Evolutionary conservation across 768 basidiomycete species (phyloP).

Genomic region (Lenzites betulinus): DNA sequence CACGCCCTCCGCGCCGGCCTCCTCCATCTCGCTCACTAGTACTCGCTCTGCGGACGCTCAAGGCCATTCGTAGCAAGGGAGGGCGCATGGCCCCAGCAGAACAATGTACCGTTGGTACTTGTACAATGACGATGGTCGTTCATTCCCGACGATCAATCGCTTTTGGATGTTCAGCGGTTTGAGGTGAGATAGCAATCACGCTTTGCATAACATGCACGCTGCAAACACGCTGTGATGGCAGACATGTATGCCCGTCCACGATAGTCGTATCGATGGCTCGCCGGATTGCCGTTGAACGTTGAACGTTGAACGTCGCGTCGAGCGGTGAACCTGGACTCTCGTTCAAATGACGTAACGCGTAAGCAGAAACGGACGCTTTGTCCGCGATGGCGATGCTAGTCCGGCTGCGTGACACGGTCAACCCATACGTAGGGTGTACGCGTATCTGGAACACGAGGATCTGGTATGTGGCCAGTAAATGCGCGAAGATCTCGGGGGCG

Average conservation of each 20-base stretch:
- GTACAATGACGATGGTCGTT: neutral
- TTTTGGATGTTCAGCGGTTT: neutral
- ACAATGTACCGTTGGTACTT: neutral
- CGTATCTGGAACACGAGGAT: neutral
- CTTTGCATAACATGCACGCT: neutral
- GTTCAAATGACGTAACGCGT: no score
- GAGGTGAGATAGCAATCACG: neutral
- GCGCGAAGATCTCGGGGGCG: neutral
- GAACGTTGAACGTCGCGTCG: no score
- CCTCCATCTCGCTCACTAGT: no score
- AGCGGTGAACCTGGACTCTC: no score
- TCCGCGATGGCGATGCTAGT: no score
- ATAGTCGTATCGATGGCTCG: slow-evolving; percentile 5
- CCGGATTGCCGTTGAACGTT: neutral
- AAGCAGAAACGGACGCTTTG: neutral
- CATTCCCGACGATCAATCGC: neutral
- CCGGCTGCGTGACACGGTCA: no score
- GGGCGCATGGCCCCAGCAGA: no score
- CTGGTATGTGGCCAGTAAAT: neutral
- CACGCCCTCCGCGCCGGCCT: no score
- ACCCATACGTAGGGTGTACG: neutral
- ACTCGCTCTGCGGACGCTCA: neutral
- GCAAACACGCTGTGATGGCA: neutral
- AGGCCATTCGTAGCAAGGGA: no score
- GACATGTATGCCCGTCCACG: neutral